Percentiles rank a stretch among this genome's conserved stretches.
These are phyloP conservation scores for Paragyromitra xinjiangensis DNA, from an alignment of 495 filamentous ascomycete genomes.

Conservation along the genomic window DNA sequence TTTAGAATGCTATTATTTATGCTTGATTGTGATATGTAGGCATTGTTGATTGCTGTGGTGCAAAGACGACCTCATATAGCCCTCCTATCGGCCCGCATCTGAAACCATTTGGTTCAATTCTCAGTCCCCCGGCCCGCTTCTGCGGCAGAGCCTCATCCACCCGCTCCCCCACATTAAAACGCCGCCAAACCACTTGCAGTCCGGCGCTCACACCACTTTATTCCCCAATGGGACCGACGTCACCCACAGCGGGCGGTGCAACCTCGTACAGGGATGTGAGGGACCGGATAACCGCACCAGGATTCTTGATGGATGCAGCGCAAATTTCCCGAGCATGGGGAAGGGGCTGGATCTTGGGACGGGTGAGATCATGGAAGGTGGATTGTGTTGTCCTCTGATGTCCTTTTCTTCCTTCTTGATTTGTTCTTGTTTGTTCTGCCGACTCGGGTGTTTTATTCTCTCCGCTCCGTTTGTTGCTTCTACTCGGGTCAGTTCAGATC, in stretches of 20 bases:
- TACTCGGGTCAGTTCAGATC: neutral
- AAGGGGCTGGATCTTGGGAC: constrained; percentile 15
- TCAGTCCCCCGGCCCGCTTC: neutral
- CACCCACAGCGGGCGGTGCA: constrained; percentile 27
- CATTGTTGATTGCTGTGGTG: no score
- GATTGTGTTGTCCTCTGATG: neutral
- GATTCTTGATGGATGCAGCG: neutral
- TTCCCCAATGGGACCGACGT: constrained; percentile 26
- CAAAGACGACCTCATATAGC: no score
- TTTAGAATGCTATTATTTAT: no score
- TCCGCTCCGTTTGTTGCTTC: neutral
- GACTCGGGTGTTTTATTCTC: neutral
- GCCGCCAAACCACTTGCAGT: neutral
- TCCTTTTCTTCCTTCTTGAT: neutral
- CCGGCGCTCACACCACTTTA: constrained; percentile 28
- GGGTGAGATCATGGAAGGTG: constrained; percentile 18
- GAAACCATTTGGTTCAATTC: neutral
- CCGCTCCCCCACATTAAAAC: constrained; percentile 56
- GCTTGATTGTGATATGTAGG: no score
- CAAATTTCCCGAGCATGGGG: constrained; percentile 11
- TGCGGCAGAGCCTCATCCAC: constrained; percentile 33
- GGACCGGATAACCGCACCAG: constrained; percentile 11
- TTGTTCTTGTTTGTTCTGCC: neutral
- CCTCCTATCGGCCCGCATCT: neutral
- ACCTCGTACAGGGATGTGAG: constrained; percentile 15